Conservation (phyloP, 805 yeast genomes). For the Brettanomyces custersianus region DNA sequence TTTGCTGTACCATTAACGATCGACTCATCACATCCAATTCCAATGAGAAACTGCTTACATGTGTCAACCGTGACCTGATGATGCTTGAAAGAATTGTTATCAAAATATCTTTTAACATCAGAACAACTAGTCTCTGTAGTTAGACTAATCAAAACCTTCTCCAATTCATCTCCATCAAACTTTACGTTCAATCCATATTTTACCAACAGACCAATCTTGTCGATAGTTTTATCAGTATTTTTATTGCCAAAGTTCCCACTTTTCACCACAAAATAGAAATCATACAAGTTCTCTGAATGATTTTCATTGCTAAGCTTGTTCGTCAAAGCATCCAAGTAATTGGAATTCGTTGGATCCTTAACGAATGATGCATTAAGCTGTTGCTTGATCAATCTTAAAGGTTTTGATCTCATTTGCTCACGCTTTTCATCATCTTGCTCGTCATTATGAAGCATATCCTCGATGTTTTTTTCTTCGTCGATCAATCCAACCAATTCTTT, state of each 20-base stretch:
- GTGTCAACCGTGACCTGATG: not conserved
- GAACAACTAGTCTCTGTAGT: not conserved
- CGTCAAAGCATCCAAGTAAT: not conserved
- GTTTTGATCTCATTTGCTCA: slow-evolving; percentile 4
- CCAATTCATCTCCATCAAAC: not conserved
- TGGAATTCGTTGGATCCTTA: not conserved
- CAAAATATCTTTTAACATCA: not conserved
- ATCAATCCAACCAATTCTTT: slow-evolving; percentile 7
- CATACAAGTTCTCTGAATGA: not conserved
- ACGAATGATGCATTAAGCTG: not conserved
- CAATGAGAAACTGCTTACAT: not conserved
- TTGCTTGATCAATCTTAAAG: not conserved
- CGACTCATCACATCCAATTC: not conserved
- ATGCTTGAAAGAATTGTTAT: not conserved
- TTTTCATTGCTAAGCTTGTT: not conserved
- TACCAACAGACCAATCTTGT: no score
- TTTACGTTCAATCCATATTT: not conserved
- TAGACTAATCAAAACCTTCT: not conserved
- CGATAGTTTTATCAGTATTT: not conserved
- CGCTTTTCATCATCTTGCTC: slow-evolving; percentile 3
- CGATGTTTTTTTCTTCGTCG: slow-evolving; percentile 13
- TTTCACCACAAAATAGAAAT: not conserved
- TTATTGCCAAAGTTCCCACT: not conserved
- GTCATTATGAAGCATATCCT: slow-evolving; percentile 8
- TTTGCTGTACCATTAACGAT: not conserved